A percentile compares a stretch with the other conserved stretches of the same genome.
Conservation (phyloP, 108 stramenopile species). For the Cylindrotheca closterium region DNA sequence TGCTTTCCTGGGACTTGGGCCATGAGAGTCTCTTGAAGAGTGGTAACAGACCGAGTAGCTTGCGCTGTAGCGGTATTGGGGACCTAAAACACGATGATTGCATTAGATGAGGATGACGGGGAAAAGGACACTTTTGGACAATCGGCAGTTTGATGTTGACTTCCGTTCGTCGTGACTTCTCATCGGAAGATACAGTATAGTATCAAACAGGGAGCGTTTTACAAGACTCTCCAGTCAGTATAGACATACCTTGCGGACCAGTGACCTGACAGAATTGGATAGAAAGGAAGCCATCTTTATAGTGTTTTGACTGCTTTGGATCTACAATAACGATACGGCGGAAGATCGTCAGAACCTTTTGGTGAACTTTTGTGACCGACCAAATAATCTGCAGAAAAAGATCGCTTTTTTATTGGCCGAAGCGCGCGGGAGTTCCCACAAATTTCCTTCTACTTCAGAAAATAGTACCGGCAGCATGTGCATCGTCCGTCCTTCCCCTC, state of each 20-base stretch:
- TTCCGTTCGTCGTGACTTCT: slow-evolving; percentile 1
- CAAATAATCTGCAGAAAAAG: no score
- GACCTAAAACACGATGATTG: slow-evolving; percentile 13
- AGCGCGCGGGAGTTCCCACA: no score
- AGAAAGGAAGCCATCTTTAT: slow-evolving; percentile 41
- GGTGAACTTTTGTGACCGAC: no score
- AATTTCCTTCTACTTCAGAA: no score
- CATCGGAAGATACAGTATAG: background rate
- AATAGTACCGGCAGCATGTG: no score
- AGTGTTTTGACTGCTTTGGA: background rate
- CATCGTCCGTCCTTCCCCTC: no score
- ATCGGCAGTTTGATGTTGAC: background rate
- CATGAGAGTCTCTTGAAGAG: slow-evolving; percentile 87
- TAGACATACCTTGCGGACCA: slow-evolving; percentile 42
- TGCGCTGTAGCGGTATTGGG: slow-evolving; percentile 17
- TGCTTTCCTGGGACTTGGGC: slow-evolving; percentile 96
- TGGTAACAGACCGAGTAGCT: slow-evolving; percentile 58
- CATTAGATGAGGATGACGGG: background rate
- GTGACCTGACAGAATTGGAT: slow-evolving; percentile 35
- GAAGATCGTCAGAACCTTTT: no score
- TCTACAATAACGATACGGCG: no score
- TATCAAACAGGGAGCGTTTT: background rate
- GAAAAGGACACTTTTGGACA: no score
- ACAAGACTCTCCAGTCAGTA: background rate
- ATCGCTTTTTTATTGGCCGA: no score